Percentiles rank a stretch among this genome's conserved stretches.
These are phyloP conservation scores for Boletus rex-veris DNA, from an alignment of 768 basidiomycete genomes.

Conservation along the genomic window DNA sequence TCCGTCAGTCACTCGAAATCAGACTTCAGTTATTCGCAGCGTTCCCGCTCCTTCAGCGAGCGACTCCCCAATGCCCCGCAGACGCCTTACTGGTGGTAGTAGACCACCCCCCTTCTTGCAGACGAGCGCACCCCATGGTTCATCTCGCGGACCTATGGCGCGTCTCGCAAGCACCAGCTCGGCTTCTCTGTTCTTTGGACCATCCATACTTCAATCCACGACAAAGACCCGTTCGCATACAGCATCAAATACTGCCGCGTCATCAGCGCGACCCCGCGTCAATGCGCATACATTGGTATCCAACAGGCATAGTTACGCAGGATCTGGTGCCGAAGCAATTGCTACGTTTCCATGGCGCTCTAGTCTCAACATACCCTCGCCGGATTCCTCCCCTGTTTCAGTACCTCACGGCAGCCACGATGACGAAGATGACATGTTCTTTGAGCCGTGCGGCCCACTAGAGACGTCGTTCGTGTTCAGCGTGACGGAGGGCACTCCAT, in stretches of 20 bases:
- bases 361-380: slow-evolving; percentile 41
- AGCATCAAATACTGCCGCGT: slow-evolving; percentile 14
- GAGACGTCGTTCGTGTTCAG: slow-evolving; percentile 57
- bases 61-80: slow-evolving; percentile 53
- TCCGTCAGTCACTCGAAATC: slow-evolving; percentile 40
- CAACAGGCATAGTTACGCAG: slow-evolving; percentile 68
- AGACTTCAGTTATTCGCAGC: slow-evolving; percentile 33
- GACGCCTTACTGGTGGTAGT: slow-evolving; percentile 44
- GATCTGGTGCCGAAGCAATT: slow-evolving; percentile 37
- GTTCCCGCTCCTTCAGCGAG: slow-evolving; percentile 45
- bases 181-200: slow-evolving; percentile 67
- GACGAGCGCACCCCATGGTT: slow-evolving; percentile 20
- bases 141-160: slow-evolving; percentile 39
- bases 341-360: slow-evolving; percentile 36
- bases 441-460: slow-evolving; percentile 40
- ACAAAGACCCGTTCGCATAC: slow-evolving; percentile 24
- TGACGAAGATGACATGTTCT: slow-evolving; percentile 58
- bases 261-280: slow-evolving; percentile 3
- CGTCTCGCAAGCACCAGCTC: slow-evolving; percentile 53
- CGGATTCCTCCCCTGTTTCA: slow-evolving; percentile 47
- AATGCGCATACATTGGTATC: slow-evolving; percentile 30
- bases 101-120: slow-evolving; percentile 31
- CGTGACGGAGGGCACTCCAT: slow-evolving; percentile 55
- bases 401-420: slow-evolving; percentile 30
- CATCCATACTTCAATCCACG: slow-evolving; percentile 32